These are phyloP conservation scores for Ceriops decandra DNA, from an alignment of 345 rosid species.

Conservation along the genomic window DNA sequence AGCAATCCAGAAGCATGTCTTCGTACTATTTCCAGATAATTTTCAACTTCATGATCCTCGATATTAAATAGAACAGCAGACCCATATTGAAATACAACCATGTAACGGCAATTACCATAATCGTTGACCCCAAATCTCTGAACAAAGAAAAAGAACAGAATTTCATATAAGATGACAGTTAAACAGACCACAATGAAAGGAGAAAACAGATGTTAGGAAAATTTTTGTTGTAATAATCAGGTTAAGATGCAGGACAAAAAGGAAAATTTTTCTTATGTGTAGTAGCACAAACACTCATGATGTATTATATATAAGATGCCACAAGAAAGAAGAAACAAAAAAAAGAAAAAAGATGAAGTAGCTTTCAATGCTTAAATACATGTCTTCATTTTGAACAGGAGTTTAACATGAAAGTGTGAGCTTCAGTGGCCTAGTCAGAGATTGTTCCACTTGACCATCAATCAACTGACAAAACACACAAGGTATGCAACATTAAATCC, in stretches of 20 bases:
- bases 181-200: conserved; percentile 4
- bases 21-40: conserved; percentile 56
- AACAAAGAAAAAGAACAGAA: neutral
- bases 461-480: neutral
- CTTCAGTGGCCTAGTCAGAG: neutral
- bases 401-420: neutral
- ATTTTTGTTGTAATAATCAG: neutral
- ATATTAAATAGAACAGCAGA: conserved; percentile 88
- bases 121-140: conserved; percentile 50
- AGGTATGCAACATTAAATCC: neutral
- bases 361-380: too few species aligned
- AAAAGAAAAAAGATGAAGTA: too few species aligned
- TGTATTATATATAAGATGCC: too few species aligned
- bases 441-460: neutral
- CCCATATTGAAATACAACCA: conserved; percentile 91
- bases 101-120: conserved; percentile 47
- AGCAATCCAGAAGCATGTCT: conserved; percentile 82
- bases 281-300: too few species aligned
- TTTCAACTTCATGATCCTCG: conserved; percentile 64
- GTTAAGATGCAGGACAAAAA: neutral
- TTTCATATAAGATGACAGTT: neutral
- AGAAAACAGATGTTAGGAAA: neutral
- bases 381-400: too few species aligned
- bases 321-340: too few species aligned
- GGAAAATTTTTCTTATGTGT: too few species aligned